Evolutionary conservation across 129 eudicot species (phyloP).

Genomic region (Flaveria brownii): DNA sequence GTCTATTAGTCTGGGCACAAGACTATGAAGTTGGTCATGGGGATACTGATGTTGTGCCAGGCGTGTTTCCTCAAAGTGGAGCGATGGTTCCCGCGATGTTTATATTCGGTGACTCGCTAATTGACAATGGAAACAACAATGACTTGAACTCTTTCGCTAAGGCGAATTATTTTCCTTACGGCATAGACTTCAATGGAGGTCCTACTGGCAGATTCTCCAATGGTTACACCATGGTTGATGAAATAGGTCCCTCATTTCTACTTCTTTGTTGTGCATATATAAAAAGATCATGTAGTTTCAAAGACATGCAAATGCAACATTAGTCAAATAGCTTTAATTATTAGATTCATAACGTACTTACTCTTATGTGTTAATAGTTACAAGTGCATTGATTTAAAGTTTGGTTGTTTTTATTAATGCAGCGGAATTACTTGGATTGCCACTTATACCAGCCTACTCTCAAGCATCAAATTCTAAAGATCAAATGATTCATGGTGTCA

Average conservation of each 20-base stretch:
- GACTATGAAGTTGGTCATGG: background rate
- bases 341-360: background rate
- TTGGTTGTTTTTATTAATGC: conserved; percentile 29
- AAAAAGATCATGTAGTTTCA: background rate
- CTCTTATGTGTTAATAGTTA: background rate
- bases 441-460: conserved; percentile 69
- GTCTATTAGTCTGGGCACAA: conserved; percentile 23
- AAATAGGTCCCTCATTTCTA: conserved; percentile 50
- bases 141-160: conserved; percentile 74
- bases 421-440: conserved; percentile 81
- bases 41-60: conserved; percentile 13
- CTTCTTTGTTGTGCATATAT: background rate
- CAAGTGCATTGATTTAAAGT: background rate
- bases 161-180: conserved; percentile 90
- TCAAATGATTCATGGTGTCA: conserved; percentile 68
- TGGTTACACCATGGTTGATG: conserved; percentile 89
- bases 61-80: conserved; percentile 25
- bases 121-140: conserved; percentile 87
- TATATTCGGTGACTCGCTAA: conserved; percentile 81
- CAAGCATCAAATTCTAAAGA: conserved; percentile 55
- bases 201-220: conserved; percentile 87
- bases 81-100: conserved; percentile 82
- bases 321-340: too few relatives aligned
- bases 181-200: conserved; percentile 76
- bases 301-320: conserved; percentile 8